Base-by-base conservation (phyloP, 371 early-diverging fungal genomes). In the Rhizopus arrhizus region DNA sequence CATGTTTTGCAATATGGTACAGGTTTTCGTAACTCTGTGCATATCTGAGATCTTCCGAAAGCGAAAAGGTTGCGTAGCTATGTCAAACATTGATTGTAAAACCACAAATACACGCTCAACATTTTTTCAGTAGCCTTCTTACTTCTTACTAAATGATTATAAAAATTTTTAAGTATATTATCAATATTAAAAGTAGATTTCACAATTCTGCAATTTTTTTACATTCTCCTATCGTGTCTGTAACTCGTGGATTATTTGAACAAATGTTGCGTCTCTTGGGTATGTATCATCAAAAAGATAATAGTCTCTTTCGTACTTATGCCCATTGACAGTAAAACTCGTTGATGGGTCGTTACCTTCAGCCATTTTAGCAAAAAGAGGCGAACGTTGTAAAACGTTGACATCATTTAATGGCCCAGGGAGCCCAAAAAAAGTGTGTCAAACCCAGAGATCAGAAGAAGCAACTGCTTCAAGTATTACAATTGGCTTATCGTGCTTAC, bases 1-100 rank as follows among this genome's bases (percentile, higher is more conserved):
- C 58, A 49, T 58, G 16, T 58, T 58, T 15, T 58, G 58, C 10
- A 58, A 13, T 5, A 57, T 57, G 32, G 36, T 49, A 11, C 58
- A 57, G 3, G 28, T 40, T 7, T 28, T 36, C 58, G 40, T 58
- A 0, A 50, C 32, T 5, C 5, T 2, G 7, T 40, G 10, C 3
- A 48, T 7, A 36, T 35, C 12, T 3, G 33, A 4, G 3, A 35
- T 3, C 2, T 38, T 16, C 38, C 28, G 48, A 16, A 47, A 22
- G 5, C 40, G 8, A 22, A 11, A 38, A 29, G 42, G 42, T 8
- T 12, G 12, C 5, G 5, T 0, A 28, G 41, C 3, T 7, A 54
- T 54, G 7, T 22, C 43, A 42, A 54, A 42, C 8, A 42, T 5
- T 11, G 42, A n/a, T 15, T 54, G 54, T 3, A 54, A 29, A 10